A percentile compares a stretch with the other conserved stretches of the same genome.
These are phyloP conservation scores for Citrus inodora DNA, from an alignment of 345 rosid genomes.

Conservation along the genomic window DNA sequence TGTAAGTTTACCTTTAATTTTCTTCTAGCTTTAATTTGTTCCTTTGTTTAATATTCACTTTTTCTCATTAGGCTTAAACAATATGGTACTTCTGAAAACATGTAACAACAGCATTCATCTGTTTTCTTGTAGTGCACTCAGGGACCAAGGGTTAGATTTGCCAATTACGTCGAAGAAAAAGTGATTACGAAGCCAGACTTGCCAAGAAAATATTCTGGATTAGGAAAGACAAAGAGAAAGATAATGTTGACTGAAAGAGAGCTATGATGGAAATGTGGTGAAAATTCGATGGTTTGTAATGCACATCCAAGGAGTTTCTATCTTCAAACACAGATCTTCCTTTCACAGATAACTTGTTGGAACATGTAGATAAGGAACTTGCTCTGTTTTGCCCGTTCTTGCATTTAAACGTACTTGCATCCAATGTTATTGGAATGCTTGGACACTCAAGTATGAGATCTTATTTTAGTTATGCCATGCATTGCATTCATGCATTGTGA, in stretches of 20 bases:
- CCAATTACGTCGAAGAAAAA: slow-evolving; percentile 38
- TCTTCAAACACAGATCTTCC: neutral
- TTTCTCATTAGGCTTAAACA: neutral
- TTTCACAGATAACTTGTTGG: neutral
- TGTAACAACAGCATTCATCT: slow-evolving; percentile 5
- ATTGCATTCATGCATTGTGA: neutral
- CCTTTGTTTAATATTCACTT: neutral
- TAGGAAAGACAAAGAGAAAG: neutral
- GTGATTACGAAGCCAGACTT: slow-evolving; percentile 15
- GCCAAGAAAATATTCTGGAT: neutral
- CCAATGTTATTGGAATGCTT: neutral
- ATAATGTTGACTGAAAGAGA: neutral
- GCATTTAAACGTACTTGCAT: neutral
- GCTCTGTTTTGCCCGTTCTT: neutral
- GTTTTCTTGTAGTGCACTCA: slow-evolving; percentile 40
- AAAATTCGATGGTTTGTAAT: neutral
- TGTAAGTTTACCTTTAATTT: slow-evolving; percentile 27
- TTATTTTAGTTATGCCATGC: neutral
- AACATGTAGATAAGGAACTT: neutral
- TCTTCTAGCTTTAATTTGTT: neutral
- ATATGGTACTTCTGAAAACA: neutral
- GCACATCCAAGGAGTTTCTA: neutral
- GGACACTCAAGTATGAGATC: neutral
- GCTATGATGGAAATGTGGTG: neutral
- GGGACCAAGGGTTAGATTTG: slow-evolving; percentile 58